These are phyloP conservation scores for Emmonsiellopsis sp. DNA, from an alignment of 2,329 filamentous ascomycete species.

Conservation along the genomic window DNA sequence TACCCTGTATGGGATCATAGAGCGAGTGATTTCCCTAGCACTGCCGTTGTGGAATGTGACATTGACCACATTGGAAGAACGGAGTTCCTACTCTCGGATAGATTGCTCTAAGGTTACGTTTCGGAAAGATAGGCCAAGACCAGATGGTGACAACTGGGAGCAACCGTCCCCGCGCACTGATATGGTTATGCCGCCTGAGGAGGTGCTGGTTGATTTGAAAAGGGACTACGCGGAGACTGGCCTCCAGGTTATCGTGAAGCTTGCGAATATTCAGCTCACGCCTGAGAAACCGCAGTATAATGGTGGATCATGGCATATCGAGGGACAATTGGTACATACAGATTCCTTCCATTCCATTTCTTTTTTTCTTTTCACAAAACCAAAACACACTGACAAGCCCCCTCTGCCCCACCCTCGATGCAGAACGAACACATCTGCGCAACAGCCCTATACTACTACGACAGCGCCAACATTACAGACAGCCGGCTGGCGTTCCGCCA, in stretches of 20 bases:
- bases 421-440: conserved; percentile 57
- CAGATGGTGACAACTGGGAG: neutral
- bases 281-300: conserved; percentile 48
- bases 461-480: conserved; percentile 51
- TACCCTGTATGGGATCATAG: conserved; percentile 25
- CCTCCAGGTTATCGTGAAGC: conserved; percentile 55
- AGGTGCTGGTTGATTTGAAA: conserved; percentile 11
- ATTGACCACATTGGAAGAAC: conserved; percentile 13
- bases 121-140: conserved; percentile 10
- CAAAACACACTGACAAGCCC: neutral
- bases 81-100: neutral
- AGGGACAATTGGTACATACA: conserved; percentile 35
- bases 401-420: neutral
- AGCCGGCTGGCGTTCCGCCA: conserved; percentile 45
- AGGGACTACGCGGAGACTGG: conserved; percentile 28
- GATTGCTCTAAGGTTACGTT: neutral
- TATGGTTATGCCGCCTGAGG: neutral
- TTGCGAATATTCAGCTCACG: conserved; percentile 51
- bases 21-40: conserved; percentile 21
- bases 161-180: too few species aligned
- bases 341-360: neutral
- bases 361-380: neutral
- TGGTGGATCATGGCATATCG: conserved; percentile 36
- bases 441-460: conserved; percentile 55
- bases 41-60: conserved; percentile 28